Evolutionary conservation across 2,329 filamentous ascomycete species (phyloP).

Genomic region (Microsporum canis): DNA sequence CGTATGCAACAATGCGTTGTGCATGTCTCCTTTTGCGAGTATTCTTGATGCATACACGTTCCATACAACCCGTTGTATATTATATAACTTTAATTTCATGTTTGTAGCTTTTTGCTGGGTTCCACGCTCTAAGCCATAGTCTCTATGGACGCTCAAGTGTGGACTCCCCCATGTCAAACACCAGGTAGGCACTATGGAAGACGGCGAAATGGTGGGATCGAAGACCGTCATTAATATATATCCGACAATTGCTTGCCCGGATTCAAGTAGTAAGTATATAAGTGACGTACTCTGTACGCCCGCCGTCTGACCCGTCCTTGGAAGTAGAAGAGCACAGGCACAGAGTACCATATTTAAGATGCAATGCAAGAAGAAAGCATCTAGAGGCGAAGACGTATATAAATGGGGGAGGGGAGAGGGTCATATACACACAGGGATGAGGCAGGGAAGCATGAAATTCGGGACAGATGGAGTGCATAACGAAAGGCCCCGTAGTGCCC

Average conservation of each 20-base stretch:
- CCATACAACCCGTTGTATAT: constrained; percentile 2
- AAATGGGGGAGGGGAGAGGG: neutral
- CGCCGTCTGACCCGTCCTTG: neutral
- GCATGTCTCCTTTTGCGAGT: neutral
- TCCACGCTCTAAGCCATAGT: neutral
- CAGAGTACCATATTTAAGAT: neutral
- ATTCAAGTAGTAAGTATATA: neutral
- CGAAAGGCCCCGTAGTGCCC: neutral
- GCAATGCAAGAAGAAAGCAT: neutral
- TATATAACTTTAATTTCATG: neutral
- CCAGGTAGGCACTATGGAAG: neutral
- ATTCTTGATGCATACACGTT: neutral
- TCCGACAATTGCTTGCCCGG: neutral
- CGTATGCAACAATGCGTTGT: constrained; percentile 3
- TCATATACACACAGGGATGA: neutral
- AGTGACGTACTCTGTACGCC: neutral
- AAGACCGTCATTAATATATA: neutral
- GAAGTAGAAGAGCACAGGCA: neutral
- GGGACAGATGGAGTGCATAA: neutral
- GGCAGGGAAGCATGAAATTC: neutral
- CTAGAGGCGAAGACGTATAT: neutral
- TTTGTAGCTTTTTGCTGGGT: neutral
- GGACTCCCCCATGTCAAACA: neutral
- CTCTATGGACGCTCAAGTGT: neutral
- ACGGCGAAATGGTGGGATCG: neutral